Conservation (phyloP, 441 rosid genomes). For the Manihot esculenta region DNA sequence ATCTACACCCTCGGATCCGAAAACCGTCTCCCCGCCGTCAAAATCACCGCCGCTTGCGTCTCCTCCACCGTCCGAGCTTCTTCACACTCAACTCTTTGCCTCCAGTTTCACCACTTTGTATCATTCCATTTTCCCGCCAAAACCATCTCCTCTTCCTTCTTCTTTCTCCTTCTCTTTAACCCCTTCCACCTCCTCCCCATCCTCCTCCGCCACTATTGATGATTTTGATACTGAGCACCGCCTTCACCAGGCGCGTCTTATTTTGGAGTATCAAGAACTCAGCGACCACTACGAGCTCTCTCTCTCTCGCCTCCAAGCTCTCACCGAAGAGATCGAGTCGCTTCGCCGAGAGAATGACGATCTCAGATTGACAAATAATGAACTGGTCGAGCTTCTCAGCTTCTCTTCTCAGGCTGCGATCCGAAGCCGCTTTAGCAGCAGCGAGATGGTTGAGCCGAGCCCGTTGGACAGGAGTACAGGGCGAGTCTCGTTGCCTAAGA, state of each 20-base stretch:
- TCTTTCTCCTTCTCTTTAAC: slow-evolving; percentile 29
- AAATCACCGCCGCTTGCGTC: slow-evolving; percentile 16
- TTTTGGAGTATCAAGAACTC: slow-evolving; percentile 68
- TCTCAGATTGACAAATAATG: slow-evolving; percentile 53
- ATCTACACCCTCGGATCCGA: slow-evolving; percentile 37
- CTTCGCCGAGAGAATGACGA: slow-evolving; percentile 54
- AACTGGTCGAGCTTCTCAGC: slow-evolving; percentile 52
- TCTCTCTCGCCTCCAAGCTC: slow-evolving; percentile 48
- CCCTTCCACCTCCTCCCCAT: slow-evolving; percentile 30
- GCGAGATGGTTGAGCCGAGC: slow-evolving; percentile 21
- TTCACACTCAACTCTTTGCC: slow-evolving; percentile 35
- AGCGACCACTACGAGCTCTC: slow-evolving; percentile 59
- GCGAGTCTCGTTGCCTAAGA: slow-evolving; percentile 51
- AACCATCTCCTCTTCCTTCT: slow-evolving; percentile 35
- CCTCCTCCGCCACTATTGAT: slow-evolving; percentile 12
- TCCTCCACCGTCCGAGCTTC: slow-evolving; percentile 29
- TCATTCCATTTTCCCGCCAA: slow-evolving; percentile 68
- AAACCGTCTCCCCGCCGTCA: slow-evolving; percentile 17
- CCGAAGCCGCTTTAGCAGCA: slow-evolving; percentile 6
- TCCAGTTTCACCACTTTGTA: slow-evolving; percentile 53
- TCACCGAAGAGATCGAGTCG: slow-evolving; percentile 46
- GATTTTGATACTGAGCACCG: slow-evolving; percentile 53
- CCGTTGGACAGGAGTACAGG: slow-evolving; percentile 30
- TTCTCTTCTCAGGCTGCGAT: slow-evolving; percentile 41
- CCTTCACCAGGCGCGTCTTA: slow-evolving; percentile 64